phyloP scores from a whole-genome alignment of 2,329 filamentous ascomycete species.

The Apiospora pterosperma region DNA sequence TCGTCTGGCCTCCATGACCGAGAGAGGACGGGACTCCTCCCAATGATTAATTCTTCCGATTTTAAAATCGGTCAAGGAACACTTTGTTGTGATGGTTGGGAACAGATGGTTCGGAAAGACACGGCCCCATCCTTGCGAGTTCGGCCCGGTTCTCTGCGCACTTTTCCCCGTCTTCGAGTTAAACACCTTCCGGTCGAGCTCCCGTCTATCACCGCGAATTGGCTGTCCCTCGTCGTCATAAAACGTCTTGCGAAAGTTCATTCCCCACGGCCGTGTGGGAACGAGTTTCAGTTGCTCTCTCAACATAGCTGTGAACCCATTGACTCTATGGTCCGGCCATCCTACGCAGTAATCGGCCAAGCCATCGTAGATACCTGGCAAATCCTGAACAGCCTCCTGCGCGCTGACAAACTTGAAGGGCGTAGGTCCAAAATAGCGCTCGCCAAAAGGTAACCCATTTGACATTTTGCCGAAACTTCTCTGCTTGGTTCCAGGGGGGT shows the following conservation, averaged over 20 bases:
- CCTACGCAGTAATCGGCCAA: constrained; percentile 58
- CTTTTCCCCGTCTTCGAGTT: constrained; percentile 29
- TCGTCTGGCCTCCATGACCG: constrained; percentile 63
- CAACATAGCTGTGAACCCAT: constrained; percentile 33
- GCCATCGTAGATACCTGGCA: constrained; percentile 61
- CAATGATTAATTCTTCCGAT: constrained; percentile 61
- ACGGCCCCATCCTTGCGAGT: constrained; percentile 48
- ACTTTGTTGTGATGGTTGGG: constrained; percentile 58
- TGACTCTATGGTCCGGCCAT: constrained; percentile 66
- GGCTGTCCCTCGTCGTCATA: constrained; percentile 11
- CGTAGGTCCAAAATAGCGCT: constrained; percentile 45
- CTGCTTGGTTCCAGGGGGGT: constrained; percentile 35
- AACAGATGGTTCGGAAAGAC: constrained; percentile 51
- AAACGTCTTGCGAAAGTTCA: constrained; percentile 49
- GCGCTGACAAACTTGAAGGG: constrained; percentile 59
- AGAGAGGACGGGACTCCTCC: constrained; percentile 57
- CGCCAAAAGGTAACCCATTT: constrained; percentile 58
- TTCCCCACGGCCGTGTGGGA: constrained; percentile 54
- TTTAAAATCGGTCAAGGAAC: constrained; percentile 50
- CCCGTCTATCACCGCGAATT: neutral
- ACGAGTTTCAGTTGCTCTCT: constrained; percentile 52
- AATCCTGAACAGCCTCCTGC: constrained; percentile 50
- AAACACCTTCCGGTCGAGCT: constrained; percentile 23
- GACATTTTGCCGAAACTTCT: constrained; percentile 53
- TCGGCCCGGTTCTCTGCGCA: constrained; percentile 27